Evolutionary conservation across 352 stramenopile species (phyloP), one percentile per base, ranked within the genome.

Genomic region (Pythium biforme): DNA sequence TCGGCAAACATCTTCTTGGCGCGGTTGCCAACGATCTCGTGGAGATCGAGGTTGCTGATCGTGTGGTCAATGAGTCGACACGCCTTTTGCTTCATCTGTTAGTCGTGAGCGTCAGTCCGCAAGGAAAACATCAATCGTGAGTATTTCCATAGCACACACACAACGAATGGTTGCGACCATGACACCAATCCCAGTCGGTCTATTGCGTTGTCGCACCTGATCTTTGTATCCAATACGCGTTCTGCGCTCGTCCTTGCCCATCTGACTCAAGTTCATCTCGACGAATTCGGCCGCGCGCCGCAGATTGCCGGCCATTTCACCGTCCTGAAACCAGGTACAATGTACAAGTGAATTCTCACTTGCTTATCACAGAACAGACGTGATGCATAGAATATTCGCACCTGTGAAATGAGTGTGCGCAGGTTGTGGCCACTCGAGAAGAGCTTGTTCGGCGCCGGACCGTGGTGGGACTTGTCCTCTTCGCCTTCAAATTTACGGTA

Each of bases 181-280:
- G 6, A n/a, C 19, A 33, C 41, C 25, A 40, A 37, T 31, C 17
- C 53, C n/a, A 20, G 10, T 31, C 2, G n/a, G 27, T 53, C 34
- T 51, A 50, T 59, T 59, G 53, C 40, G n/a, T 25, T 25, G 29
- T 22, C 62, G 40, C 51, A 98, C 85, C 79, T 97, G 86, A 72
- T 99, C 96, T 73, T 99, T 99, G 81, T 99, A 99, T 55, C 96
- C 96, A 64, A 97, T 97, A 63, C 96, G 81, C 33, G 96, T 99
- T 47, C 92, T 85, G 48, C 92, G 88, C 74, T 98, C 93, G 49
- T 98, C 93, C 62, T 98, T 98, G 56, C 96, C 95, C 83, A 98
- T 98, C 69, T 98, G 91, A 69, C 86, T 97, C 70, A 98, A 83
- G 66, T 98, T 98, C 77, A 98, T 94, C 69, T 99, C 94, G 19